Evolutionary conservation across 805 yeast species (phyloP).

Genomic region (Saccharomycopsis sp.): DNA sequence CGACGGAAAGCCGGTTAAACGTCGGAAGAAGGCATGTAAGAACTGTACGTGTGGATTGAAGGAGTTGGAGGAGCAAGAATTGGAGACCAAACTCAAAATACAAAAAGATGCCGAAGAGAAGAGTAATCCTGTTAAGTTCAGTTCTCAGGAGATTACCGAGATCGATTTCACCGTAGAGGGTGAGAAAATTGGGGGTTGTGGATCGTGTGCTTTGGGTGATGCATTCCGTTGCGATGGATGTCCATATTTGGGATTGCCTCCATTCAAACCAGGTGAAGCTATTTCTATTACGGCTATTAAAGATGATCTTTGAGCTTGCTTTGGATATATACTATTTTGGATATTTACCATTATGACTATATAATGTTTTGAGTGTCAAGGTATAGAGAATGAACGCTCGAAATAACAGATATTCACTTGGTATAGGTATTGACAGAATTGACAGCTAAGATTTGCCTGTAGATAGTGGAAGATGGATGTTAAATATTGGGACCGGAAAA

Average conservation of each 20-base stretch:
- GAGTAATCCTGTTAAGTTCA: slow-evolving; percentile 22
- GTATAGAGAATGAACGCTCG: too few species aligned
- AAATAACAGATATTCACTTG: too few species aligned
- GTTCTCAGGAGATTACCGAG: slow-evolving; percentile 27
- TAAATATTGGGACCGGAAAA: too few species aligned
- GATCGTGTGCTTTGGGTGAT: slow-evolving; percentile 94
- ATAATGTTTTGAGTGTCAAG: too few species aligned
- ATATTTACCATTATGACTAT: too few species aligned
- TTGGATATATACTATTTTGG: not conserved
- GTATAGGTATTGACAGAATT: too few species aligned
- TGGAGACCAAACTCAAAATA: not conserved
- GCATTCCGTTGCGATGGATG: slow-evolving; percentile 98
- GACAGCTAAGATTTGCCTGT: too few species aligned
- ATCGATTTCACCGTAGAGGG: slow-evolving; percentile 23
- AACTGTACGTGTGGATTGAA: slow-evolving; percentile 97
- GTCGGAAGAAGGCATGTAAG: slow-evolving; percentile 90
- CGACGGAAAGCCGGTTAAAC: slow-evolving; percentile 35
- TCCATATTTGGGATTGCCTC: slow-evolving; percentile 94
- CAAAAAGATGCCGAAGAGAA: not conserved
- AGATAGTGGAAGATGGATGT: too few species aligned
- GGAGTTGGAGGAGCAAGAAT: slow-evolving; percentile 70
- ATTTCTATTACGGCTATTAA: slow-evolving; percentile 69
- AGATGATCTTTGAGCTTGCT: slow-evolving; percentile 54
- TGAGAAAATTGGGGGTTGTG: slow-evolving; percentile 80
- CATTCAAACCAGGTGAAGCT: slow-evolving; percentile 95